phyloP scores from a whole-genome alignment of 2,329 filamentous ascomycete species.

The Hymenoscyphus repandus region DNA sequence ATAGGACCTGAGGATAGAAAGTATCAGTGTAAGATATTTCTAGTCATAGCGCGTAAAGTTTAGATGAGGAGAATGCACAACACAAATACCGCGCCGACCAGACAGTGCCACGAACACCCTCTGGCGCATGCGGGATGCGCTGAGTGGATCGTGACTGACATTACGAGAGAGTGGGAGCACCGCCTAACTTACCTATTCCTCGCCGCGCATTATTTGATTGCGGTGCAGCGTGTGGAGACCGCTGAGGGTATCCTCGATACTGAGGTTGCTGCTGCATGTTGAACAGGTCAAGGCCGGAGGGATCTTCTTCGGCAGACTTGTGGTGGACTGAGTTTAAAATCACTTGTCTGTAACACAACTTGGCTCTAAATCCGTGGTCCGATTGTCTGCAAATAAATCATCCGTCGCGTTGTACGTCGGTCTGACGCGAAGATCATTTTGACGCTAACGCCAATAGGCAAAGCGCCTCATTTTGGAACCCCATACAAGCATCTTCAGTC shows the following conservation, averaged over 20 bases:
- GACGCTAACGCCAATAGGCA: too few species aligned
- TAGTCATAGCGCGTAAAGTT: conserved; percentile 7
- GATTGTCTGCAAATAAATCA: not conserved
- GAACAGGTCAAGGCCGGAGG: not conserved
- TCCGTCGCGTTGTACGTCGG: conserved; percentile 5
- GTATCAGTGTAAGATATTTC: conserved; percentile 6
- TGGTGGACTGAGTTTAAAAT: conserved; percentile 2
- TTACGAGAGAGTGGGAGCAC: not conserved
- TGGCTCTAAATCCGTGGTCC: conserved; percentile 1
- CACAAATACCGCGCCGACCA: not conserved
- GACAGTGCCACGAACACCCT: conserved; percentile 9
- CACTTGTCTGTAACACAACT: conserved; percentile 9
- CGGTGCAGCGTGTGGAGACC: conserved; percentile 28
- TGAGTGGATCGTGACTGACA: not conserved
- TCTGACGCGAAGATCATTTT: not conserved
- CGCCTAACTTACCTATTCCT: conserved; percentile 31
- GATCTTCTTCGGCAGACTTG: not conserved
- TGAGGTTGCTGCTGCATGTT: conserved; percentile 30
- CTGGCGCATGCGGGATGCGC: conserved; percentile 11
- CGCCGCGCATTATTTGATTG: conserved; percentile 23
- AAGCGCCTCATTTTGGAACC: too few species aligned
- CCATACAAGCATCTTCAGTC: too few species aligned
- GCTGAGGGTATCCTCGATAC: conserved; percentile 28
- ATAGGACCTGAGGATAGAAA: conserved; percentile 26
- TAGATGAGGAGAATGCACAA: not conserved